phyloP scores from a whole-genome alignment of 257 asterid species.

The Cordia subcordata region DNA sequence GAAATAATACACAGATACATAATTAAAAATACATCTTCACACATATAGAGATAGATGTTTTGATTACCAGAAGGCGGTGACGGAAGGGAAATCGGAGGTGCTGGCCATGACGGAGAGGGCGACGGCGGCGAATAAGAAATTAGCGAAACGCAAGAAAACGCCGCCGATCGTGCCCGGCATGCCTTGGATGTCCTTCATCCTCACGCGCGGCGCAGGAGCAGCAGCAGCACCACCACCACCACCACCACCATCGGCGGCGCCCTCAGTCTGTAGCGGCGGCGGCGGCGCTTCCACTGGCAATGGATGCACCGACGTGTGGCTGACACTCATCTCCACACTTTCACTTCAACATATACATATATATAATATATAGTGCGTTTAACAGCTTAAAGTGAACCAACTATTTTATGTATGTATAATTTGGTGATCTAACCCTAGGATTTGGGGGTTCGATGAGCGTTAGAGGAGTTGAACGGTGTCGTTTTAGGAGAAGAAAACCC shows the following conservation, averaged over 20 bases:
- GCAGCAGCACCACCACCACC: no score
- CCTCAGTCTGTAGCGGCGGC: conserved; percentile 77
- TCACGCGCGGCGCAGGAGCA: conserved; percentile 48
- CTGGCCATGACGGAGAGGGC: conserved; percentile 87
- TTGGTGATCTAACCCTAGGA: not conserved
- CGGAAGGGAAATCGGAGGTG: conserved; percentile 94
- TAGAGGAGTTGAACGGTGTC: not conserved
- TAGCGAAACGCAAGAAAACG: conserved; percentile 60
- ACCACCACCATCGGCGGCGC: conserved; percentile 61
- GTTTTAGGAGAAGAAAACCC: not conserved
- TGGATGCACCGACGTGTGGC: conserved; percentile 93
- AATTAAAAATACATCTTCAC: no score
- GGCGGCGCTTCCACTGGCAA: conserved; percentile 96
- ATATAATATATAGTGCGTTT: not conserved
- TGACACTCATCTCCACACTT: conserved; percentile 50
- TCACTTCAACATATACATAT: not conserved
- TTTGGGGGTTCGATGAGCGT: not conserved
- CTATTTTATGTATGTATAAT: not conserved
- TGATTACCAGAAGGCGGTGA: conserved; percentile 93
- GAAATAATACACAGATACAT: no score
- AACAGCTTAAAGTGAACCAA: not conserved
- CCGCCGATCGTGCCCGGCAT: conserved; percentile 98
- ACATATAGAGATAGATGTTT: no score
- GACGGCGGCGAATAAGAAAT: conserved; percentile 66
- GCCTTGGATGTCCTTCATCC: conserved; percentile 95